These are phyloP conservation scores for Cercophora samala DNA, from an alignment of 495 filamentous ascomycete genomes.

Conservation along the genomic window DNA sequence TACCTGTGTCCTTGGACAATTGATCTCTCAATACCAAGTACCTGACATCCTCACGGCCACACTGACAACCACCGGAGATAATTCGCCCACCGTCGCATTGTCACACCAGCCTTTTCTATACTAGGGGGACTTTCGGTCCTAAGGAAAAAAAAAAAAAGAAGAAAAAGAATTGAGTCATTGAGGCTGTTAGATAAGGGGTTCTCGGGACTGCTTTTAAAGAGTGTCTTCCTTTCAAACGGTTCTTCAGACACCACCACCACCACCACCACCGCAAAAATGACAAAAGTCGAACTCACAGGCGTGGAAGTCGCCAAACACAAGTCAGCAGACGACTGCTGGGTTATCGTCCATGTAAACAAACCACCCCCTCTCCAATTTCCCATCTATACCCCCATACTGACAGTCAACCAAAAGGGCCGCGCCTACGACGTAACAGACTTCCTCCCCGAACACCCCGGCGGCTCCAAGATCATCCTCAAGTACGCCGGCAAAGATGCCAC, in stretches of 20 bases:
- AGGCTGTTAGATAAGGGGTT: not conserved
- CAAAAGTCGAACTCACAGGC: slow-evolving; percentile 49
- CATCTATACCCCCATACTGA: not conserved
- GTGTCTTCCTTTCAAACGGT: not conserved
- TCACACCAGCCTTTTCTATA: not conserved
- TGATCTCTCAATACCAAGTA: not conserved
- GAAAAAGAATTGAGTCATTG: no score
- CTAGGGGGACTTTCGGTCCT: not conserved
- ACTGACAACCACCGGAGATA: not conserved
- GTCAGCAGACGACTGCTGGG: slow-evolving; percentile 69
- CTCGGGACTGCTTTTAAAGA: no score
- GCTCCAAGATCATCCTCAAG: slow-evolving; percentile 73
- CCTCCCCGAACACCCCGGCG: slow-evolving; percentile 71
- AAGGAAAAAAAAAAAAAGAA: not conserved
- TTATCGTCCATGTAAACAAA: slow-evolving; percentile 68
- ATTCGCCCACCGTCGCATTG: not conserved
- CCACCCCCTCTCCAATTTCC: not conserved
- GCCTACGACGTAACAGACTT: slow-evolving; percentile 84
- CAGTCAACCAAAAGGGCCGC: slow-evolving; percentile 35
- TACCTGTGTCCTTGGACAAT: no score
- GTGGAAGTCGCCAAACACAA: slow-evolving; percentile 67
- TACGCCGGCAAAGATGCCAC: slow-evolving; percentile 87
- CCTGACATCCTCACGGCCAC: not conserved
- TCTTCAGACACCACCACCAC: not conserved
- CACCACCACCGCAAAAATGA: not conserved